These are phyloP conservation scores for Fragosphaeria purpurea DNA, from an alignment of 2,329 filamentous ascomycete species.

Conservation along the genomic window DNA sequence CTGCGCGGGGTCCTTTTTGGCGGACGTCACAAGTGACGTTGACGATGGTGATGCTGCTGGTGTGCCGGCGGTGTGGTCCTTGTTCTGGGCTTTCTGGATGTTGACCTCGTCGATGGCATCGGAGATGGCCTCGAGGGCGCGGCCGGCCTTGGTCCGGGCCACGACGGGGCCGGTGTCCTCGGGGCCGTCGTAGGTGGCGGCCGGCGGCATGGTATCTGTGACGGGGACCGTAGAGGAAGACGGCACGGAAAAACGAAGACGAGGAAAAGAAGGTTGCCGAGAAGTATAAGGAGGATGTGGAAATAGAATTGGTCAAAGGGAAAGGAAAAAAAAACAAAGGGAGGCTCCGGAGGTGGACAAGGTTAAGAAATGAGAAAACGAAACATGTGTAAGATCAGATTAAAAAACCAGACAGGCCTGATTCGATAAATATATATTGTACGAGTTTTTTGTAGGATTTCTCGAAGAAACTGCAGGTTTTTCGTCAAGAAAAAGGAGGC, in stretches of 20 bases:
- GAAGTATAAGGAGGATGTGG: neutral
- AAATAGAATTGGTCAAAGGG: neutral
- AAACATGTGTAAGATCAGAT: too few relatives aligned
- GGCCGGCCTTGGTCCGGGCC: slow-evolving; percentile 12
- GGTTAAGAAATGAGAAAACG: too few relatives aligned
- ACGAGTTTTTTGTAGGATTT: too few relatives aligned
- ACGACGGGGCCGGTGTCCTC: slow-evolving; percentile 4
- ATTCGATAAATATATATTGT: too few relatives aligned
- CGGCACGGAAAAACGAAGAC: neutral
- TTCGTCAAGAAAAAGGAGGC: too few relatives aligned
- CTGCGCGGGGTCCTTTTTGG: slow-evolving; percentile 22
- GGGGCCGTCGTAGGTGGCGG: slow-evolving; percentile 17
- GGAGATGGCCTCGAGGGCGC: slow-evolving; percentile 23
- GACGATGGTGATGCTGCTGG: too few relatives aligned
- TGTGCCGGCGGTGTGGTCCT: slow-evolving; percentile 4
- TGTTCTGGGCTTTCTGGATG: slow-evolving; percentile 17
- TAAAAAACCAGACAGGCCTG: too few relatives aligned
- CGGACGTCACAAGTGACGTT: too few relatives aligned
- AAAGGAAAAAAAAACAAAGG: neutral
- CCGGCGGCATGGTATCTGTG: slow-evolving; percentile 19
- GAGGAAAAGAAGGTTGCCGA: neutral
- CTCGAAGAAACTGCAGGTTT: too few relatives aligned
- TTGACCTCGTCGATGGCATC: slow-evolving; percentile 26
- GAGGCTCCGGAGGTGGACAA: too few relatives aligned
- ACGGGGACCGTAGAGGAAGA: neutral